Base-by-base conservation (phyloP, 2,329 filamentous ascomycete species). In the Hansfordia pulvinata region DNA sequence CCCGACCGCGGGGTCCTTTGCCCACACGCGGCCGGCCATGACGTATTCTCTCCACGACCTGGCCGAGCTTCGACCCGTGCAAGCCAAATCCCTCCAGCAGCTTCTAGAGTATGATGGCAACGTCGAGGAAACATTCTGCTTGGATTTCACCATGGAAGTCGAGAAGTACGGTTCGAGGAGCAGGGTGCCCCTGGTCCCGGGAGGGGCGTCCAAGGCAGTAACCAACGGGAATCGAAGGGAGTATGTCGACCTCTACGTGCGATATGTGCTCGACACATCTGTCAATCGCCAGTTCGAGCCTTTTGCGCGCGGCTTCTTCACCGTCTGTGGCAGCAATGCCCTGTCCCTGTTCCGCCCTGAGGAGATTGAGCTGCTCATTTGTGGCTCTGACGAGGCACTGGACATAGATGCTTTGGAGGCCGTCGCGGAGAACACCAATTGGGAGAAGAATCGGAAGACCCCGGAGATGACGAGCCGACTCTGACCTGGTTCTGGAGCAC, bases 251-350 rank as follows among this genome's bases (percentile, higher is more conserved):
- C 60, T 84, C 3, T 93, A 93, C 45, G 69, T 93, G 8, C 71
- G 75, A 20, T 80, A 88, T 46, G 50, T 88, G 8, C 69, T 94
- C 8, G 84, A 93, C 41, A 74, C 65, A 6, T 69, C 81, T 1
- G 79, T 93, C 2, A 59, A 69, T 20, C 69, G 82, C 20, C 85
- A 93, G 44, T 94, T 92, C 37, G 84, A 93, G 46, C 85, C 86
- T 1, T 94, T 94, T 62, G 90, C 90, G 47, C 72, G 85, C 29
- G 86, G 86, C 1, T 94, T 94, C 52, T 94, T 84, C 49, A 92
- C 81, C 0, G 83, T 93, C 16, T 93, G 84, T 45, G 81, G 79
- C 19, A 83, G 85, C 19, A 93, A 90, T 45, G 85, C 86, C 1
- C 61, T 93, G 19, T 83, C 78, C 1, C 65, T 94, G 2, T 93